These are phyloP conservation scores for Clonostachys solani DNA, from an alignment of 2,329 filamentous ascomycete genomes.

Conservation along the genomic window DNA sequence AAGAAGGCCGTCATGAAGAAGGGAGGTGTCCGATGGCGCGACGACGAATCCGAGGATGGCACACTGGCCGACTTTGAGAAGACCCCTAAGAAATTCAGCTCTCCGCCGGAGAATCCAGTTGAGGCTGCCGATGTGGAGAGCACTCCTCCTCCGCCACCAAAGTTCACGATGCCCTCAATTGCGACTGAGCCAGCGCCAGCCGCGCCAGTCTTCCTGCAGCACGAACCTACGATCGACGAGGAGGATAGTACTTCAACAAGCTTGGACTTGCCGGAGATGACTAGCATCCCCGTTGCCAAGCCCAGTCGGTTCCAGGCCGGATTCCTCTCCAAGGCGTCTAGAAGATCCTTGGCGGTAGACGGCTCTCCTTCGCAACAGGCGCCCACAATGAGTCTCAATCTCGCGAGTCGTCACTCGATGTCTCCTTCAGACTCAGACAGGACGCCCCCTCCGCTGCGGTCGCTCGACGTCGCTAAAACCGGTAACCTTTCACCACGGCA, in stretches of 20 bases:
- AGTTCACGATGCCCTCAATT: not conserved
- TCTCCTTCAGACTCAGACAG: not conserved
- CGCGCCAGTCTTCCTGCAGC: slow-evolving; percentile 2
- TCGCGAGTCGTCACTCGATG: slow-evolving; percentile 36
- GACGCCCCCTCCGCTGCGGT: slow-evolving; percentile 32
- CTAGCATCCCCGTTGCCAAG: slow-evolving; percentile 34
- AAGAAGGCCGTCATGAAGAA: slow-evolving; percentile 57
- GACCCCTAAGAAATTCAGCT: slow-evolving; percentile 68
- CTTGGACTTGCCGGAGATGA: slow-evolving; percentile 46
- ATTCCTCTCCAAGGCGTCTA: slow-evolving; percentile 62
- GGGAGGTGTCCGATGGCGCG: slow-evolving; percentile 86
- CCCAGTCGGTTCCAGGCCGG: slow-evolving; percentile 82
- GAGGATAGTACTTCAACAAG: slow-evolving; percentile 45
- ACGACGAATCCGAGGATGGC: slow-evolving; percentile 80
- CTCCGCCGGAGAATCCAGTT: slow-evolving; percentile 50
- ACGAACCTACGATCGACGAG: slow-evolving; percentile 28
- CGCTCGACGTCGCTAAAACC: slow-evolving; percentile 42
- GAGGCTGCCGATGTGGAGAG: slow-evolving; percentile 16
- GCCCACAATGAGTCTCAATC: slow-evolving; percentile 51
- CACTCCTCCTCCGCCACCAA: not conserved
- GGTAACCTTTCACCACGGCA: slow-evolving; percentile 42
- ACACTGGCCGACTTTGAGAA: slow-evolving; percentile 86
- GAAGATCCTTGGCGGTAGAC: slow-evolving; percentile 32
- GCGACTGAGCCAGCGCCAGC: not conserved
- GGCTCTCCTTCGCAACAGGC: slow-evolving; percentile 59